Evolutionary conservation across 331 rosid species (phyloP).

Genomic region (Pyracantha coccinea): DNA sequence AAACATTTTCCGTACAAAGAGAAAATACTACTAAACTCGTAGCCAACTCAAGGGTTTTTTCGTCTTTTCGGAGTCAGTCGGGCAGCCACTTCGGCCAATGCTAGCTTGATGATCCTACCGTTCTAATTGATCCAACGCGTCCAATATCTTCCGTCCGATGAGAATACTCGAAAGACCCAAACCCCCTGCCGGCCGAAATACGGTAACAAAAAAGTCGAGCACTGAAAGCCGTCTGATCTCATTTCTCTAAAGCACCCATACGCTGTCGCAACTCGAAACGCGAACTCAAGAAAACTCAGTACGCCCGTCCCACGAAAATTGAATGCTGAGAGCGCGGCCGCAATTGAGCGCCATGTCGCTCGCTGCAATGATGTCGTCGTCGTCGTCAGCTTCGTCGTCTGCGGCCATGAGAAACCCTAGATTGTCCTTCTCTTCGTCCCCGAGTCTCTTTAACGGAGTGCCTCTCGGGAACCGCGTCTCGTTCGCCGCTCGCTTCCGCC

Average conservation of each 20-base stretch:
- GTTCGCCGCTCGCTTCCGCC: slow-evolving; percentile 28
- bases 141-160: background rate
- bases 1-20: too few species aligned
- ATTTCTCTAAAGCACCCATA: background rate
- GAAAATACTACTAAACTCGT: too few species aligned
- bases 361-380: slow-evolving; percentile 25
- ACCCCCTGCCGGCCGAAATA: background rate
- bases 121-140: background rate
- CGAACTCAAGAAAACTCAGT: background rate
- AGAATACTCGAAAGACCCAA: background rate
- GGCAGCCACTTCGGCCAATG: background rate
- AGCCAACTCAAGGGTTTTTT: too few species aligned
- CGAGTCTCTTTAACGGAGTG: slow-evolving; percentile 24
- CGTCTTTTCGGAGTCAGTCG: too few species aligned
- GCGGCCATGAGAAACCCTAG: slow-evolving; percentile 40
- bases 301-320: background rate
- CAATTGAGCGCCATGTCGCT: slow-evolving; percentile 35
- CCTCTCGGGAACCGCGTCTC: slow-evolving; percentile 26
- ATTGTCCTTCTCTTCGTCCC: slow-evolving; percentile 15
- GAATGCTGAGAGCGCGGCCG: slow-evolving; percentile 30
- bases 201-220: background rate
- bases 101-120: background rate
- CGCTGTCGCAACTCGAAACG: background rate
- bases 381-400: slow-evolving; percentile 30
- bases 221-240: background rate